Conservation (phyloP, 768 basidiomycete species). For the Phlebiopsis gigantea region DNA sequence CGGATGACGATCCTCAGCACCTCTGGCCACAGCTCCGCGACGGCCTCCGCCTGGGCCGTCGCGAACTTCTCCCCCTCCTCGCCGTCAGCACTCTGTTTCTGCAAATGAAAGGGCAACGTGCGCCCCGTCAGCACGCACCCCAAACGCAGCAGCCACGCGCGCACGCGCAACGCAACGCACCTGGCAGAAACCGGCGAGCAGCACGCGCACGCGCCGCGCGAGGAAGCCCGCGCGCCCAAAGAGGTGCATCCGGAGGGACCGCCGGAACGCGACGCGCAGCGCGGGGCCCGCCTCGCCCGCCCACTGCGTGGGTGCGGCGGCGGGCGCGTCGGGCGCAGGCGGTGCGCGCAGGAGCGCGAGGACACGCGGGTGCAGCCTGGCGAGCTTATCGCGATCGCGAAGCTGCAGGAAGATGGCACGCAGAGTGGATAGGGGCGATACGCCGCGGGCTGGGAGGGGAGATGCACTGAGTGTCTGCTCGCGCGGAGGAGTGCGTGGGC, state of each 20-base stretch:
- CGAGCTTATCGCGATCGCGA: constrained; percentile 30
- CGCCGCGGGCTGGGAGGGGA: constrained; percentile 30
- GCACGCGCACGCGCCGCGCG: constrained; percentile 50
- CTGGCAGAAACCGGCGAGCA: constrained; percentile 40
- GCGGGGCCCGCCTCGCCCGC: constrained; percentile 29
- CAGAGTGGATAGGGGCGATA: constrained; percentile 45
- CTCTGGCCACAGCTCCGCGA: constrained; percentile 42
- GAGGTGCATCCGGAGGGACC: constrained; percentile 48
- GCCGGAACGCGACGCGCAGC: constrained; percentile 40
- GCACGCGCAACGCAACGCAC: too few species aligned
- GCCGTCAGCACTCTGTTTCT: constrained; percentile 46
- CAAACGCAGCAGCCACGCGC: too few species aligned
- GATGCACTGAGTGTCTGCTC: neutral
- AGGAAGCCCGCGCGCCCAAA: constrained; percentile 57
- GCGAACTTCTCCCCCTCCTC: constrained; percentile 34
- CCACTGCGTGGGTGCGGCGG: constrained; percentile 28
- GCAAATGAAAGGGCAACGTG: neutral
- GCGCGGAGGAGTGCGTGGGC: neutral
- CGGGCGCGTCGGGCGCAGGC: constrained; percentile 27
- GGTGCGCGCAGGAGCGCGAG: constrained; percentile 36
- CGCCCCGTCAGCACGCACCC: neutral
- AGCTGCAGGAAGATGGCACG: constrained; percentile 48
- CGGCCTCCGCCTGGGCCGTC: neutral
- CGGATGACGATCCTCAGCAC: constrained; percentile 51
- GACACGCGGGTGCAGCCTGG: constrained; percentile 36